phyloP scores from a whole-genome alignment of 192 early-diverging fungal species.

The Gigaspora rosea region DNA sequence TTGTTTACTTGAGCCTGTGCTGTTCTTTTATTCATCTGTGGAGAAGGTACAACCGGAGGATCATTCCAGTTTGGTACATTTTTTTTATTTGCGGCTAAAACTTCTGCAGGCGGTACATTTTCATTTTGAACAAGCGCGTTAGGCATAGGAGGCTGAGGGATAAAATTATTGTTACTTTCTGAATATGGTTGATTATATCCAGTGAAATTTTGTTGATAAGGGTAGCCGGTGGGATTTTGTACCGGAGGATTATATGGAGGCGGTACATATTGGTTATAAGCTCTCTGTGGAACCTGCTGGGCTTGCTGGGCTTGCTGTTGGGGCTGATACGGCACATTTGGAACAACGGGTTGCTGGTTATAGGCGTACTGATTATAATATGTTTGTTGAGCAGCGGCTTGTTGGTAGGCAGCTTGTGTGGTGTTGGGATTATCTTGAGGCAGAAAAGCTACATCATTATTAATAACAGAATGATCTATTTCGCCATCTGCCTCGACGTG shows the following conservation, averaged over 20 bases:
- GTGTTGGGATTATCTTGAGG: slow-evolving; percentile 33
- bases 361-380: slow-evolving; percentile 35
- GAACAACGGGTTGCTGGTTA: slow-evolving; percentile 34
- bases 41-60: slow-evolving; percentile 47
- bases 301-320: slow-evolving; percentile 21
- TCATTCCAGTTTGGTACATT: slow-evolving; percentile 59
- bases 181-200: slow-evolving; percentile 26
- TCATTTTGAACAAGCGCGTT: slow-evolving; percentile 36
- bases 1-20: slow-evolving; percentile 33
- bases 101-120: slow-evolving; percentile 38
- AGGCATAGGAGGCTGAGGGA: slow-evolving; percentile 37
- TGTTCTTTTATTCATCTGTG: slow-evolving; percentile 34
- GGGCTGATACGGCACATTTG: slow-evolving; percentile 38
- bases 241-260: slow-evolving; percentile 32
- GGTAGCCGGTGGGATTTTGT: slow-evolving; percentile 39
- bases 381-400: slow-evolving; percentile 15
- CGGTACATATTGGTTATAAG: slow-evolving; percentile 20
- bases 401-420: slow-evolving; percentile 18
- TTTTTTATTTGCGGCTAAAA: slow-evolving; percentile 47
- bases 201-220: slow-evolving; percentile 30
- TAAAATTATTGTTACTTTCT: slow-evolving; percentile 31
- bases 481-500: slow-evolving; percentile 54
- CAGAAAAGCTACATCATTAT: slow-evolving; percentile 2
- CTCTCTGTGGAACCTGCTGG: slow-evolving; percentile 29
- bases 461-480: slow-evolving; percentile 30